Conservation (phyloP, 345 rosid species). For the Eucalyptus regnans region DNA sequence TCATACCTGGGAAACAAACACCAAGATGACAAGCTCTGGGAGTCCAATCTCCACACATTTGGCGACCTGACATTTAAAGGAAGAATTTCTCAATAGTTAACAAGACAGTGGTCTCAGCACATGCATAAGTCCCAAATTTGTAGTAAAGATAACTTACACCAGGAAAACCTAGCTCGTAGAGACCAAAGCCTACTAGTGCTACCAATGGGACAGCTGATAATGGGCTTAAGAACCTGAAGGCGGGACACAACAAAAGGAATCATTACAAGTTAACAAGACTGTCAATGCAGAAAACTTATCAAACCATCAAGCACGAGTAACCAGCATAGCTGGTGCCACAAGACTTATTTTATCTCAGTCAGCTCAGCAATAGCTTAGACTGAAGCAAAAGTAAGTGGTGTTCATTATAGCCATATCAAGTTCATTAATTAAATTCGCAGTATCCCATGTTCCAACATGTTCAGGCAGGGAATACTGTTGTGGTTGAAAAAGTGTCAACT, state of each 20-base stretch:
- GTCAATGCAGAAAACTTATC: not conserved
- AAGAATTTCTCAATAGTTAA: not conserved
- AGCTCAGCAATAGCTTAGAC: not conserved
- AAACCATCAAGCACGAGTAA: not conserved
- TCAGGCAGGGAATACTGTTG: not conserved
- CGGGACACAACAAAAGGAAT: not conserved
- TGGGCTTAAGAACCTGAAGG: constrained; percentile 83
- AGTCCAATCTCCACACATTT: constrained; percentile 96
- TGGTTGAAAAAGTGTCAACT: not conserved
- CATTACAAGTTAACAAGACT: not conserved
- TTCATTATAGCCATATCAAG: not conserved
- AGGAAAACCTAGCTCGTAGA: constrained; percentile 93
- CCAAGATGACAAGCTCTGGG: constrained; percentile 68
- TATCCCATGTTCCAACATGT: not conserved
- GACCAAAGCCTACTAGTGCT: constrained; percentile 86
- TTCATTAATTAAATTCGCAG: not conserved
- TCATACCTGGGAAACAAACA: constrained; percentile 78
- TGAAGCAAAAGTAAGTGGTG: not conserved
- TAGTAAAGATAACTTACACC: constrained; percentile 49
- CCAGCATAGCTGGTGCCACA: not conserved
- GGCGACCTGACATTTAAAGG: constrained; percentile 49
- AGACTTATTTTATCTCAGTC: not conserved
- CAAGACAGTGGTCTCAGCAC: not conserved
- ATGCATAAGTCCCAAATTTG: not conserved
- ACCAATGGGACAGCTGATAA: constrained; percentile 93